Base-by-base conservation (phyloP, 768 basidiomycete genomes). In the Asterophora parasitica region DNA sequence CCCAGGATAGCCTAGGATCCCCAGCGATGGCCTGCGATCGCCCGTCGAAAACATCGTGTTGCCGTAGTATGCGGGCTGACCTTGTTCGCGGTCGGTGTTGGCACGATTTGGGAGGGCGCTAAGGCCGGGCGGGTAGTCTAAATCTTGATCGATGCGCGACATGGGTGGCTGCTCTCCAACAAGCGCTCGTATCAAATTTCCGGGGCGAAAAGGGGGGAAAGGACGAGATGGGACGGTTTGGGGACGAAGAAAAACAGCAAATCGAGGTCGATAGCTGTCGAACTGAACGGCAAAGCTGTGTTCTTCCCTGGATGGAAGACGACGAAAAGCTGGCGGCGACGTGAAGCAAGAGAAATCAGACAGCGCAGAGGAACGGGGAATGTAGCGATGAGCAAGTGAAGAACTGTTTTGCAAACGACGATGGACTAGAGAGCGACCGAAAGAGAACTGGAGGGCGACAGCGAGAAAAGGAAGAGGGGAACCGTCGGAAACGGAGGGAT, bases 111-210 rank as follows among this genome's bases (percentile, higher is more conserved):
- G 69, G 48, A 58, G 50, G 30, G 48, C 48, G 15, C 46, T 51
- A 32, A 66, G 57, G 36, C 69, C 70, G 1, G 67, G 61, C 8
- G 68, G 62, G 50, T 61, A 62, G 39, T 72, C 69, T 50, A 64
- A 67, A 48, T 77, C 75, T 54, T 69, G 64, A 43, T 75, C 75
- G 51, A 61, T 55, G 48, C 62, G 72, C 39, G 76, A 74, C 78
- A 79, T 77, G 42, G 11, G 26, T 50, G 32, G 13, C 39, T 46
- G 33, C 32, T 23, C 13, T 7, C 27, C 30, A 16, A 15, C 35
- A 19, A 41, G 16, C 11, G 15, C 28, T 48, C 39, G 34, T 35
- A 28, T 37, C 27, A 47, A 46, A 46, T 38, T 44, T 42, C 43
- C 27, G 37, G 20, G 45, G 46, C 26, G 23, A 45, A 50, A 49